Evolutionary conservation across 2,329 filamentous ascomycete genomes (phyloP).

Genomic region (Sporothrix dimorphospora): DNA sequence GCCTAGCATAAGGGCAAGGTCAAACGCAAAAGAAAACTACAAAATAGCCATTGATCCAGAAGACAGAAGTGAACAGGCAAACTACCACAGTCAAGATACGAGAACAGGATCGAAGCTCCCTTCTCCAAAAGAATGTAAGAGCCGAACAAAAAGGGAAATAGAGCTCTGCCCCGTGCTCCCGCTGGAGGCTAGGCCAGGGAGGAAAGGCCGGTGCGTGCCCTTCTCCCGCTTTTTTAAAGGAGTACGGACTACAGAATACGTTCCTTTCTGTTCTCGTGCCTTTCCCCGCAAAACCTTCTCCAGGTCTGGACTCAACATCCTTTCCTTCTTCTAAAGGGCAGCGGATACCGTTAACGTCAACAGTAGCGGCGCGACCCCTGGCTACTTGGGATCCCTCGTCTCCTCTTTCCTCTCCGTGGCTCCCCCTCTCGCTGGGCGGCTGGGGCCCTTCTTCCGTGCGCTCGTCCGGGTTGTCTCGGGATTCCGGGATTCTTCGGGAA

Average conservation of each 20-base stretch:
- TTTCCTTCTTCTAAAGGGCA: too few species aligned
- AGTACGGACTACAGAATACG: not conserved
- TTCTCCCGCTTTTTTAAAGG: not conserved
- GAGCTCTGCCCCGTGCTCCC: not conserved
- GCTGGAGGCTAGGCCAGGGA: not conserved
- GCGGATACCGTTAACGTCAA: not conserved
- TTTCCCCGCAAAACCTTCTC: constrained; percentile 22
- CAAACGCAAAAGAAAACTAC: not conserved
- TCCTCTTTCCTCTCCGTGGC: not conserved
- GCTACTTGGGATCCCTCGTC: not conserved
- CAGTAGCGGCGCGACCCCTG: not conserved
- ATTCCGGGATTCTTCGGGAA: constrained; percentile 22
- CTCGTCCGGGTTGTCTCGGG: constrained; percentile 27
- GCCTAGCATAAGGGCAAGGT: not conserved
- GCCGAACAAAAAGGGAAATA: not conserved
- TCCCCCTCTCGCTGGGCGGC: too few species aligned
- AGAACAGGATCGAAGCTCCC: not conserved
- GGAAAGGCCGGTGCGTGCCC: not conserved
- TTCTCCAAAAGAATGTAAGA: not conserved
- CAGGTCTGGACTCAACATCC: not conserved
- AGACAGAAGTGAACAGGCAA: not conserved
- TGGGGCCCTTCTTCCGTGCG: constrained; percentile 5
- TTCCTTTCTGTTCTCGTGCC: not conserved
- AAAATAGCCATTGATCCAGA: not conserved
- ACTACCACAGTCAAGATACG: not conserved